Evolutionary conservation across 2,329 filamentous ascomycete species (phyloP), one percentile per base, ranked within the genome.

Genomic region (Zymoseptoria passerinii): DNA sequence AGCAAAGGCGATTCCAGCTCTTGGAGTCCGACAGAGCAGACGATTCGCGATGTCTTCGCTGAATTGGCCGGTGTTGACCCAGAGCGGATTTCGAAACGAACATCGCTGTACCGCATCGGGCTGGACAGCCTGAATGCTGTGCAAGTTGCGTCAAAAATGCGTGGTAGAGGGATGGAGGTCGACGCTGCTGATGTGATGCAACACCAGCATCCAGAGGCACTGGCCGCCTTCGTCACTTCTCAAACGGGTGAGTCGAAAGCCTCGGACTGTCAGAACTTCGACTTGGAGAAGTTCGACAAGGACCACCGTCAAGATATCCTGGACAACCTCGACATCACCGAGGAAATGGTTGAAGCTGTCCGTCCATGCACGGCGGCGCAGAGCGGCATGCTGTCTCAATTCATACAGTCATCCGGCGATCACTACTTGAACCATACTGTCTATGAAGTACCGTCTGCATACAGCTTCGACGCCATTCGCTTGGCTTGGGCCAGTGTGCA

Each of bases 41-140:
- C 69, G 3, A 77, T 91, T 44, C 80, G 85, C 4, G 67, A 77
- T 0, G 76, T 84, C 0, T 71, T 92, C 18, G 78, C 83, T 0
- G 74, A 74, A 6, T 77, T 94, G 23, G 84, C 87, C 0, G 75
- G 77, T 1, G 72, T 81, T 4, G 70, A 81, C 0, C 57, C 70
- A 1, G 66, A 77, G 0, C 75, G 74, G 0, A 85, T 96, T 52
- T 67, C 70, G 3, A 79, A 78, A 10, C 70, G 80, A 8, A 90
- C 84, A 0, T 90, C 89, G 0, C 90, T 97, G 53, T 95, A 92
- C 66, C 85, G 88, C 58, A 81, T 96, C n/a, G 92, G 92, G 0
- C 76, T 96, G 3, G 92, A 96, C 72, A 96, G 92, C 70, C 94
- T 97, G 67, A 92, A 88, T 60, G 89, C 90, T 0, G 80, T 83